phyloP scores from a whole-genome alignment of 768 basidiomycete genomes.

The Pholiota conissans region DNA sequence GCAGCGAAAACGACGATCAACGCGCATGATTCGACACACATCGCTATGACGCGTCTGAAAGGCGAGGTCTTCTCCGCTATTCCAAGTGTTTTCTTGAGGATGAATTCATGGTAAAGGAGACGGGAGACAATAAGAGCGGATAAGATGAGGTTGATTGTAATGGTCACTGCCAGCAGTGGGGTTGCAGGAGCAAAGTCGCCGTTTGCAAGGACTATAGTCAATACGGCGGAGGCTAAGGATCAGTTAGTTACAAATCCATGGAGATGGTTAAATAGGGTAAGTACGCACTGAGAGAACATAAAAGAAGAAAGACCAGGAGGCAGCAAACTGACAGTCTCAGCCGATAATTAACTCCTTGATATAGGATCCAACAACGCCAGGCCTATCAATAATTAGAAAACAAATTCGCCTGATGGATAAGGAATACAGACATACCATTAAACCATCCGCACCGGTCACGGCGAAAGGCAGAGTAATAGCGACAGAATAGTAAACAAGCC shows the following conservation, averaged over 20 bases:
- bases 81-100: not conserved
- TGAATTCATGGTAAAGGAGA: not conserved
- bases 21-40: not conserved
- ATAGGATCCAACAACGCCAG: not conserved
- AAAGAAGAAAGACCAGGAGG: not conserved
- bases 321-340: not conserved
- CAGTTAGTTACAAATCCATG: not conserved
- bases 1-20: not conserved
- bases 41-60: not conserved
- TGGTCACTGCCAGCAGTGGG: not conserved
- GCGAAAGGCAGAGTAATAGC: not conserved
- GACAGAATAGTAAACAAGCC: not conserved
- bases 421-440: not conserved
- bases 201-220: not conserved
- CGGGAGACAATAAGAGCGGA: not conserved
- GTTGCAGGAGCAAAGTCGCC: not conserved
- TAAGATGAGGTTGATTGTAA: not conserved
- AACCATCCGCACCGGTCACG: not conserved
- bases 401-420: not conserved
- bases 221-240: not conserved
- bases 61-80: not conserved
- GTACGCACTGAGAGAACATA: not conserved
- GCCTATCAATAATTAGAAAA: not conserved
- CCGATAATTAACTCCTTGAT: not conserved
- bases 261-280: not conserved